phyloP scores from a whole-genome alignment of 768 basidiomycete species.

The Austroboletus eburneus region DNA sequence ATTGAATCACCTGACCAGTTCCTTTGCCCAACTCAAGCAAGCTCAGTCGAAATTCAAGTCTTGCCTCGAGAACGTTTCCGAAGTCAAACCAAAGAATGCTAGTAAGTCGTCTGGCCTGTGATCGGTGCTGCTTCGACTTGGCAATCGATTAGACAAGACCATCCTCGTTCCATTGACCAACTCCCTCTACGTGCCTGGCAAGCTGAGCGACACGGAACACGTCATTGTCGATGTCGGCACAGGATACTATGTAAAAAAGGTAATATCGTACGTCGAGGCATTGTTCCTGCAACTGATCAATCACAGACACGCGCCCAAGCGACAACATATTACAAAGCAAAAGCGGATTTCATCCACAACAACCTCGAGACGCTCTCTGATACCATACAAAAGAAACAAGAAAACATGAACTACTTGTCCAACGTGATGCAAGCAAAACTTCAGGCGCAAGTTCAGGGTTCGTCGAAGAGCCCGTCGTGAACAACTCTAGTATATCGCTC shows the following conservation, averaged over 20 bases:
- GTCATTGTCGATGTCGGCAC: conserved; percentile 96
- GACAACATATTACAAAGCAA: conserved; percentile 71
- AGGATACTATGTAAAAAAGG: conserved; percentile 96
- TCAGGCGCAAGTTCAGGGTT: conserved; percentile 22
- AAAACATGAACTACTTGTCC: conserved; percentile 74
- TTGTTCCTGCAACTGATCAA: conserved; percentile 1
- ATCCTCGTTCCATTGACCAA: conserved; percentile 91
- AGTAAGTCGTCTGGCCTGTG: conserved; percentile 32
- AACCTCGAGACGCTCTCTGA: conserved; percentile 87
- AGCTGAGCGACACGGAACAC: conserved; percentile 73
- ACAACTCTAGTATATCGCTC: not conserved
- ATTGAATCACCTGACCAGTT: conserved; percentile 84
- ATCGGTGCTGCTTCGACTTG: not conserved
- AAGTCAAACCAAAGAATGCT: conserved; percentile 69
- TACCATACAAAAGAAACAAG: conserved; percentile 87
- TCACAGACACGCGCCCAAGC: conserved; percentile 80
- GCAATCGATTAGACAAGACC: conserved; percentile 59
- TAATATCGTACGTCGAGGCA: conserved; percentile 26
- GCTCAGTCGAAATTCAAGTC: conserved; percentile 90
- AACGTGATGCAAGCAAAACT: conserved; percentile 69
- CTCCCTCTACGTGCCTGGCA: conserved; percentile 94
- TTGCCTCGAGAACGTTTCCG: conserved; percentile 75
- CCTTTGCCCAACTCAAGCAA: conserved; percentile 88
- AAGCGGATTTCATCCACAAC: conserved; percentile 74
- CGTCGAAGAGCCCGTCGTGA: conserved; percentile 22